These are phyloP conservation scores for Sungouiella thailandica DNA, from an alignment of 805 yeast species.

Conservation along the genomic window DNA sequence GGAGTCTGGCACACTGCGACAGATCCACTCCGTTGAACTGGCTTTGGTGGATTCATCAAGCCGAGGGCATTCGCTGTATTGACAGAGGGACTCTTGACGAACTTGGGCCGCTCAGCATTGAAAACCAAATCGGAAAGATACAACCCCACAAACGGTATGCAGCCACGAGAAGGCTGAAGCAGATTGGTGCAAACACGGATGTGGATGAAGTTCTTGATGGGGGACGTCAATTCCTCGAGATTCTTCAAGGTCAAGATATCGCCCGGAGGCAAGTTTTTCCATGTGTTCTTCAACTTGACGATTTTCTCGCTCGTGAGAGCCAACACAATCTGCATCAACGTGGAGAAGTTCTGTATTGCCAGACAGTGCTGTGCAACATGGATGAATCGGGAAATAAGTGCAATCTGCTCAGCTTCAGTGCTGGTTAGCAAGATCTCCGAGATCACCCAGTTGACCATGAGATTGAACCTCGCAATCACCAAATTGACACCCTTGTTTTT, in stretches of 20 bases:
- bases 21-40: background rate
- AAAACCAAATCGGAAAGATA: constrained; percentile 78
- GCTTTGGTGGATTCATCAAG: background rate
- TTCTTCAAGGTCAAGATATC: constrained; percentile 65
- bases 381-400: constrained; percentile 77
- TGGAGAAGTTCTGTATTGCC: constrained; percentile 72
- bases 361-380: constrained; percentile 78
- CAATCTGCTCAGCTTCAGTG: constrained; percentile 52
- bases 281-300: constrained; percentile 58
- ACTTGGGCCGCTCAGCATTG: constrained; percentile 60
- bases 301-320: constrained; percentile 70
- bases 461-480: constrained; percentile 79
- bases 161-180: constrained; percentile 62
- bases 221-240: constrained; percentile 67
- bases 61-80: background rate
- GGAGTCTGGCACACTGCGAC: too few relatives aligned
- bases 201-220: constrained; percentile 64
- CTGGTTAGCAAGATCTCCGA: constrained; percentile 78
- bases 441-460: constrained; percentile 87
- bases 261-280: constrained; percentile 69
- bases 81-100: constrained; percentile 30
- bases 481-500: constrained; percentile 70
- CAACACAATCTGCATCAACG: constrained; percentile 80
- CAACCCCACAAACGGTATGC: constrained; percentile 86
- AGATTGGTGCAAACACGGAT: constrained; percentile 61